phyloP scores from a whole-genome alignment of 345 rosid species.

The Bruguiera parviflora region DNA sequence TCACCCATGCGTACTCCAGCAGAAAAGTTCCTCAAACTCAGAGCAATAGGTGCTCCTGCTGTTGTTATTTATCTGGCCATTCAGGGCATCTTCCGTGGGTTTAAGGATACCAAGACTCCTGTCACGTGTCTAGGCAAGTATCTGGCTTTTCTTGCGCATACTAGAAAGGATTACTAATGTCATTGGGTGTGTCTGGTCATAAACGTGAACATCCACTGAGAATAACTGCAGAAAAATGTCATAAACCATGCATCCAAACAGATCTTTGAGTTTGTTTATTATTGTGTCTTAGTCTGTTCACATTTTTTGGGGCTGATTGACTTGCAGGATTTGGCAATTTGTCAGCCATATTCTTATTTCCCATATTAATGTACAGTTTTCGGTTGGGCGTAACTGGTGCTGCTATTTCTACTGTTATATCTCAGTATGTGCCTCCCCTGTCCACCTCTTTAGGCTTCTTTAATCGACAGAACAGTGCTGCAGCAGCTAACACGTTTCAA shows the following conservation, averaged over 20 bases:
- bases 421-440: conserved; percentile 31
- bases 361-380: conserved; percentile 29
- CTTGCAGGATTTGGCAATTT: conserved; percentile 40
- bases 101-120: conserved; percentile 40
- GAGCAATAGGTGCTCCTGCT: conserved; percentile 42
- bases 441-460: too few relatives aligned
- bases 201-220: too few relatives aligned
- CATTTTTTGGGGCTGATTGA: background rate
- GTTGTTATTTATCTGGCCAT: conserved; percentile 33
- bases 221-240: background rate
- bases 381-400: conserved; percentile 36
- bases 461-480: too few relatives aligned
- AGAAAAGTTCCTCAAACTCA: conserved; percentile 27
- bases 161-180: background rate
- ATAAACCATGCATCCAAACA: background rate
- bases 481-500: background rate
- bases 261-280: background rate
- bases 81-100: conserved; percentile 41
- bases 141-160: background rate
- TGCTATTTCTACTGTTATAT: conserved; percentile 37
- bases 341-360: conserved; percentile 32
- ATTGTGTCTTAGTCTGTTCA: background rate
- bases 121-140: conserved; percentile 34
- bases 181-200: background rate
- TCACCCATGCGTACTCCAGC: conserved; percentile 35